Evolutionary conservation across 73 alveolate species (phyloP).

Genomic region (Durusdinium trenchii): DNA sequence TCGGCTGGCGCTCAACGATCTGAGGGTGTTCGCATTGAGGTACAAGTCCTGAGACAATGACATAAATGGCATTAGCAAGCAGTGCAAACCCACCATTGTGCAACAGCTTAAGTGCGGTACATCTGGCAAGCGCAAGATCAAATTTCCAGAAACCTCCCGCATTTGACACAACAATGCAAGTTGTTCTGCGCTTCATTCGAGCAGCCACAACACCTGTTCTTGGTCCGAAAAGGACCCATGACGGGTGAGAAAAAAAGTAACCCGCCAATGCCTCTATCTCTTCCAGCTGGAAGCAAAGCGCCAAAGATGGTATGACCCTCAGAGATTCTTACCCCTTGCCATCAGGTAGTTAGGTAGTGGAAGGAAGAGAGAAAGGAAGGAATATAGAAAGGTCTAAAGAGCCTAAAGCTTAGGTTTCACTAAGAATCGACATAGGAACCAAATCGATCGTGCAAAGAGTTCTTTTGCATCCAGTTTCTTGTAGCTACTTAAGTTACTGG

Average conservation of each 20-base stretch:
- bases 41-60: constrained; percentile 50
- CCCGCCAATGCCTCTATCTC: constrained; percentile 62
- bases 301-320: constrained; percentile 80
- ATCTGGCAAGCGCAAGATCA: constrained; percentile 62
- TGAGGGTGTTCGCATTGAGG: constrained; percentile 78
- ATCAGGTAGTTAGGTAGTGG: not conserved
- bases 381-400: no score
- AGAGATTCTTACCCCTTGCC: not conserved
- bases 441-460: no score
- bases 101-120: not conserved
- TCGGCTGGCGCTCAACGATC: constrained; percentile 82
- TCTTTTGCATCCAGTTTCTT: no score
- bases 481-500: no score
- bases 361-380: no score
- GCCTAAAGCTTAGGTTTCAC: no score
- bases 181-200: not conserved
- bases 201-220: not conserved
- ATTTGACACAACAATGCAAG: not conserved
- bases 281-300: constrained; percentile 81
- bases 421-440: no score
- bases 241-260: not conserved
- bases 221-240: no score
- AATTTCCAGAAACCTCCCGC: constrained; percentile 68
- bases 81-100: not conserved
- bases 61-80: not conserved